These are phyloP conservation scores for Trametes gibbosa DNA, from an alignment of 768 basidiomycete species.

Conservation along the genomic window DNA sequence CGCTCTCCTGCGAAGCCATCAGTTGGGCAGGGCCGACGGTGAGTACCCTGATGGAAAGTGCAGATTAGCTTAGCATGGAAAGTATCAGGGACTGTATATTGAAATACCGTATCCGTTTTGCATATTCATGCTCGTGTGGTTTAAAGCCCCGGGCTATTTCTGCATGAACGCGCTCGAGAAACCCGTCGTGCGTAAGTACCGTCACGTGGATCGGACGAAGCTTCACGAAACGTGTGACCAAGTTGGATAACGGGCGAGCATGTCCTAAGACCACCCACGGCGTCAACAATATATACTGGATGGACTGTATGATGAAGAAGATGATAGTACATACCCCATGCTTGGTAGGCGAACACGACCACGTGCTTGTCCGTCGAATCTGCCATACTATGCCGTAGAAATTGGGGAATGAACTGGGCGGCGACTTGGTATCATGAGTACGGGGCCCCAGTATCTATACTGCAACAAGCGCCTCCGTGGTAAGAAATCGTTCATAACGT, in stretches of 20 bases:
- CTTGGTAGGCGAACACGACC: background rate
- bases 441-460: too few species aligned
- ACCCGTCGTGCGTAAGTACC: conserved; percentile 1
- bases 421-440: too few species aligned
- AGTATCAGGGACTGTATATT: background rate
- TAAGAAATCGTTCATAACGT: too few species aligned
- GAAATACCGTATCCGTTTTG: conserved; percentile 6
- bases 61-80: background rate
- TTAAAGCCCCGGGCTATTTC: conserved; percentile 14
- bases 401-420: too few species aligned
- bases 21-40: background rate
- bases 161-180: conserved; percentile 4
- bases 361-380: background rate
- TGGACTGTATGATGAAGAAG: background rate
- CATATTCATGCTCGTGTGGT: background rate
- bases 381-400: too few species aligned
- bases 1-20: background rate
- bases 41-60: conserved; percentile 2
- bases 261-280: conserved; percentile 4
- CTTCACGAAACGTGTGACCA: conserved; percentile 13
- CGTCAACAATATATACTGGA: background rate
- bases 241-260: conserved; percentile 14
- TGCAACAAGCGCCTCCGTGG: too few species aligned
- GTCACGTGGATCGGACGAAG: conserved; percentile 9
- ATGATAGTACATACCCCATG: background rate